Conservation (phyloP, 805 yeast genomes). For the Metschnikowia aberdeeniae region DNA sequence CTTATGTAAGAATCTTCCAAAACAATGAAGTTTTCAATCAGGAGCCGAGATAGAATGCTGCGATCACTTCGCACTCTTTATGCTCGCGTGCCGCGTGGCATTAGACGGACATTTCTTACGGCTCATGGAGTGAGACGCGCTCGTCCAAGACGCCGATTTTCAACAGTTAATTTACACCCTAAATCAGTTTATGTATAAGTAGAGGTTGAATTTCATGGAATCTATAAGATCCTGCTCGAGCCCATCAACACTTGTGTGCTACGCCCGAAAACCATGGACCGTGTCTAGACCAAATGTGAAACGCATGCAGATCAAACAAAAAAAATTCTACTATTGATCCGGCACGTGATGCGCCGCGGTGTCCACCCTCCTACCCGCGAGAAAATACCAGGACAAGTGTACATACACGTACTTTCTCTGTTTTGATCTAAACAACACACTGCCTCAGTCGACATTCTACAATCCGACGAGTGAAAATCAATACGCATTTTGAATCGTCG, state of each 20-base stretch:
- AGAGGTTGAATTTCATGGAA: not conserved
- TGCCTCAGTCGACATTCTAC: not conserved
- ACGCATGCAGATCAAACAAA: conserved; percentile 2
- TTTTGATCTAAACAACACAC: not conserved
- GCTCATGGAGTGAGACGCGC: not conserved
- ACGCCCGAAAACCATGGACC: not conserved
- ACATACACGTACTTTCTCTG: conserved; percentile 11
- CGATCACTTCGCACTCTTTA: not conserved
- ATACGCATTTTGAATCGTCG: not conserved
- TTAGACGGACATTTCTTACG: not conserved
- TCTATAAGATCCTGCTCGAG: not conserved
- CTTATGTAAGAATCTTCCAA: too few species aligned
- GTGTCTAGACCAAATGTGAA: conserved; percentile 2
- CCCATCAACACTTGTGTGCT: too few species aligned
- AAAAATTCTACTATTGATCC: conserved; percentile 5
- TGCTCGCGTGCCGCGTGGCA: not conserved
- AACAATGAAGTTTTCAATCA: too few species aligned
- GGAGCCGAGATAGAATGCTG: not conserved
- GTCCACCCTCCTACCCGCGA: conserved; percentile 12
- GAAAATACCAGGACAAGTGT: conserved; percentile 12
- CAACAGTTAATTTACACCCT: not conserved
- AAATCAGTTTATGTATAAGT: not conserved
- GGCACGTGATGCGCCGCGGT: conserved; percentile 11
- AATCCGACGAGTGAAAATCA: not conserved
- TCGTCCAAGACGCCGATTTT: not conserved